phyloP scores from a whole-genome alignment of 768 basidiomycete species.

The Naganishia friedmannii region DNA sequence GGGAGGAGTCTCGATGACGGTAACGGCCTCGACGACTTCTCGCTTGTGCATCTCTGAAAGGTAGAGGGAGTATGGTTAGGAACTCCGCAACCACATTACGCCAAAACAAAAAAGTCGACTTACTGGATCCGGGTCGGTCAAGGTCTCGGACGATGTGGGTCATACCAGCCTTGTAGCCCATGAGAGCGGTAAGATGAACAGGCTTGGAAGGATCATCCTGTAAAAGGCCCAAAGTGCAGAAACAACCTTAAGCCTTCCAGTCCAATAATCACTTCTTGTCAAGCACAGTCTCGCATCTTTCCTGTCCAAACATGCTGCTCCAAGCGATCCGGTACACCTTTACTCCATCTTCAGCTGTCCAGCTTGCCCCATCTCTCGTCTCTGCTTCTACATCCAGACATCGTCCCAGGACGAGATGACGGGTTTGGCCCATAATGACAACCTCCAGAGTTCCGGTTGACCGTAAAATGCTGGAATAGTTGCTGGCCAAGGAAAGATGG shows the following conservation, averaged over 20 bases:
- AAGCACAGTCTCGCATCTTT: slow-evolving; percentile 23
- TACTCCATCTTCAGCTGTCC: slow-evolving; percentile 25
- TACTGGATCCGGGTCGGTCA: slow-evolving; percentile 98
- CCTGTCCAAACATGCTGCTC: slow-evolving; percentile 17
- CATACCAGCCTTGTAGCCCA: slow-evolving; percentile 99
- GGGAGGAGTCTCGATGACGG: slow-evolving; percentile 92
- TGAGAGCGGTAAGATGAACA: slow-evolving; percentile 92
- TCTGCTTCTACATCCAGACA: slow-evolving; percentile 21
- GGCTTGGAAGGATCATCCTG: slow-evolving; percentile 99
- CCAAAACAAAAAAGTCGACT: too few relatives aligned
- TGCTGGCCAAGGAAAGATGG: slow-evolving; percentile 15
- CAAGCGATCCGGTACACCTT: slow-evolving; percentile 15
- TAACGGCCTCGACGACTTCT: slow-evolving; percentile 97
- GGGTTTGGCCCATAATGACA: slow-evolving; percentile 22
- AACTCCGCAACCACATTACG: too few relatives aligned
- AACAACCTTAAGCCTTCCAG: slow-evolving; percentile 16
- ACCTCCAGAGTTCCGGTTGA: slow-evolving; percentile 12
- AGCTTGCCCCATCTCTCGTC: slow-evolving; percentile 26
- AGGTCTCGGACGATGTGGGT: slow-evolving; percentile 98
- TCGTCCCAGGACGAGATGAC: slow-evolving; percentile 13
- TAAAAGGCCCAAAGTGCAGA: slow-evolving; percentile 21
- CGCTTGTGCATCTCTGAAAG: slow-evolving; percentile 97
- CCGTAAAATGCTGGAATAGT: neutral
- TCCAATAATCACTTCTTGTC: slow-evolving; percentile 20
- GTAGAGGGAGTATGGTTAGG: neutral